Evolutionary conservation across 106 monocot species (phyloP), one percentile per base, ranked within the genome.

Genomic region (Cymbidium sinense): DNA sequence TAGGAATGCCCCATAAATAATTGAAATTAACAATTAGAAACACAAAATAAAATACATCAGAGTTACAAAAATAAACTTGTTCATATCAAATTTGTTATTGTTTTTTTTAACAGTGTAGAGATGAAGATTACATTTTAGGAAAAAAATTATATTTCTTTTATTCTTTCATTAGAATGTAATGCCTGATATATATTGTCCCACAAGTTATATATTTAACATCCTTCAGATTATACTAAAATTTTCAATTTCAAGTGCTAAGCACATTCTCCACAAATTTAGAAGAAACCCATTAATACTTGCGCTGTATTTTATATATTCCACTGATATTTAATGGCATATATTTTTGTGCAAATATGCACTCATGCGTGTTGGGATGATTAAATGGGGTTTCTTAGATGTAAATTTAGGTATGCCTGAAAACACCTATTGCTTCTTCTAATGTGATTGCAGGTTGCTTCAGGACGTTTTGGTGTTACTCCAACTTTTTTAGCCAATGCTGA

Each of bases 381-480:
- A 27, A 47, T 47, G 47, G 11, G 13, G 13, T 13, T 15, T 47
- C 34, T 72, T 35, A 37, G 37, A 72, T 72, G 37, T 0, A 70
- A 35, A 37, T 37, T 21, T 13, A 6, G 0, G 21, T 7, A 21
- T 20, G 7, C 17, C 71, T 72, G 36, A 72, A 20, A 72, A 72
- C 20, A 15, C 20, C 30, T 39, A 15, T n/a, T 21, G 18, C 21
- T 72, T 37, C 13, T 18, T 34, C 51, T 7, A 47, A 6, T 69
- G 27, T 55, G 54, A 31, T 82, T 82, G 64, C 85, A 98, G 98
- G 98, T 98, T 77, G 98, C 98, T 85, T 98, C 98, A 51, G 98
- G 98, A 20, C 90, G 98, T 75, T 98, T 98, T 94, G 98, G 98
- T 61, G 98, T 98, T 39, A 98, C 98, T 47, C 98, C 98, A 41